Percentiles rank a stretch among this genome's conserved stretches.
Conservation (phyloP, 805 yeast species). For the Cyberlindnera samutprakarnensis region DNA sequence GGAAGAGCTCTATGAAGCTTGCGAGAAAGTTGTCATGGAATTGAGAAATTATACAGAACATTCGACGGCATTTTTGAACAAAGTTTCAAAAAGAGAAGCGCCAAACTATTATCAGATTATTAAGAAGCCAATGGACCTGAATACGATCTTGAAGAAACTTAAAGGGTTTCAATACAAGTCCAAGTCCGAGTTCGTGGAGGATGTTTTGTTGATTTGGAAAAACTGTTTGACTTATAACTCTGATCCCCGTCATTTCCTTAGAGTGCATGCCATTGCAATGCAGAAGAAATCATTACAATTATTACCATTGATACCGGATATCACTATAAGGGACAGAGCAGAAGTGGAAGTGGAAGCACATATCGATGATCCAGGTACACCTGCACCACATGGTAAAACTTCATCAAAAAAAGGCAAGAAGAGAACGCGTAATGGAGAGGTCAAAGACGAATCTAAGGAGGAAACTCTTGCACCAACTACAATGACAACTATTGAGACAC, state of each 20-base stretch:
- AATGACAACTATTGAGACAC: not conserved
- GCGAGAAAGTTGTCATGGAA: conserved; percentile 90
- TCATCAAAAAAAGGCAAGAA: conserved; percentile 31
- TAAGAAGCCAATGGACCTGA: conserved; percentile 92
- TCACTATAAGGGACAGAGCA: conserved; percentile 61
- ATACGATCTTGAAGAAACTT: conserved; percentile 86
- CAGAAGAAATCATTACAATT: conserved; percentile 75
- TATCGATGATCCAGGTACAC: conserved; percentile 18
- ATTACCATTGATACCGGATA: conserved; percentile 84
- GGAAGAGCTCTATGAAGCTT: conserved; percentile 95
- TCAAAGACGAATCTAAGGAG: conserved; percentile 22
- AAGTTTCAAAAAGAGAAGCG: conserved; percentile 96
- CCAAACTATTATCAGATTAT: conserved; percentile 91
- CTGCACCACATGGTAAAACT: conserved; percentile 24
- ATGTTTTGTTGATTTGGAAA: conserved; percentile 89
- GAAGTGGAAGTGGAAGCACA: conserved; percentile 51
- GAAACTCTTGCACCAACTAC: conserved; percentile 5
- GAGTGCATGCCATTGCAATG: conserved; percentile 95
- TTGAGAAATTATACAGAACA: conserved; percentile 91
- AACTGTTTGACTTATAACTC: conserved; percentile 91
- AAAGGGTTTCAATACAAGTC: conserved; percentile 75
- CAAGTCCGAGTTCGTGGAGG: conserved; percentile 89
- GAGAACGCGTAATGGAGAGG: conserved; percentile 29
- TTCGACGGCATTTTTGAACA: conserved; percentile 90
- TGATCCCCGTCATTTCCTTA: conserved; percentile 85